phyloP scores from a whole-genome alignment of 495 filamentous ascomycete species.

The Durotheca rogersii region DNA sequence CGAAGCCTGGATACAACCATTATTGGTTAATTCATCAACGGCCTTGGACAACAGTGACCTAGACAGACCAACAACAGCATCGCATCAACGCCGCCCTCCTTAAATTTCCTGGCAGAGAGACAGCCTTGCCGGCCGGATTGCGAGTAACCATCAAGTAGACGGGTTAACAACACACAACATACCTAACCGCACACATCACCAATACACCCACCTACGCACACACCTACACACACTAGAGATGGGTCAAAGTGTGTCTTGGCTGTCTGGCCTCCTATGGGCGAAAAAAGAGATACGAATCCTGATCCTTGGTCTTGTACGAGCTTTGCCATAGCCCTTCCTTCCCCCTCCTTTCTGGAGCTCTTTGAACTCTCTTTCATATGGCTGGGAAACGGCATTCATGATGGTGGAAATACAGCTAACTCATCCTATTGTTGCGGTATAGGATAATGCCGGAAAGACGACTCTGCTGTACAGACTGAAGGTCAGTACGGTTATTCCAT shows the following conservation, averaged over 20 bases:
- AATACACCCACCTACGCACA: background rate
- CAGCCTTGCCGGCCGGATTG: too few species aligned
- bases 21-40: too few species aligned
- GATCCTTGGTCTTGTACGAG: constrained; percentile 83
- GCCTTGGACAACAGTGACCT: too few species aligned
- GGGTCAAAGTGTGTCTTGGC: constrained; percentile 78
- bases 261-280: constrained; percentile 72
- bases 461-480: constrained; percentile 95
- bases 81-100: constrained; percentile 19
- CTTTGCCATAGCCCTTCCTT: too few species aligned
- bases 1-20: background rate
- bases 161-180: constrained; percentile 9
- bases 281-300: constrained; percentile 98
- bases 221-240: constrained; percentile 47
- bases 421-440: constrained; percentile 12
- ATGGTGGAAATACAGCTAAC: constrained; percentile 19
- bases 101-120: background rate
- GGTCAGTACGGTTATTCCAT: constrained; percentile 51
- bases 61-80: constrained; percentile 8
- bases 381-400: constrained; percentile 10
- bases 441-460: constrained; percentile 99
- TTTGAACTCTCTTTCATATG: constrained; percentile 3
- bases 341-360: constrained; percentile 19
- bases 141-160: too few species aligned
- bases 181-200: constrained; percentile 3